phyloP scores from a whole-genome alignment of 1,139 yeast species.

The Sugiyamaella paludigena region DNA sequence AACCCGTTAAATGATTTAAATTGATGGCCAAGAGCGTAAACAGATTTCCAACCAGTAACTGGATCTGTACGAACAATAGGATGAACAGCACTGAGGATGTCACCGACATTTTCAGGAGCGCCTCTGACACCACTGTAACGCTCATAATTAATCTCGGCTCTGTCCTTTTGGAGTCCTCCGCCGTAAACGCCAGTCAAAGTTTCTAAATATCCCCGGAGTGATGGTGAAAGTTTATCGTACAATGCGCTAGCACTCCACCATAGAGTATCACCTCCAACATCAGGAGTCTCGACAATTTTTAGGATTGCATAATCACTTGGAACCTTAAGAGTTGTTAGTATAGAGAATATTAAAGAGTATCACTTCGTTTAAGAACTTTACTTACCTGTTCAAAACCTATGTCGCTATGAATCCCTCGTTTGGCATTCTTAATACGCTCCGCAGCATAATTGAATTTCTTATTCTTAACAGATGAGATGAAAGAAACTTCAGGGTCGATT shows the following conservation, averaged over 20 bases:
- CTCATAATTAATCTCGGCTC: slow-evolving; percentile 39
- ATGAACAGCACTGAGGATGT: slow-evolving; percentile 38
- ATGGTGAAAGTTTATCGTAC: slow-evolving; percentile 46
- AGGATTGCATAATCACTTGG: slow-evolving; percentile 48
- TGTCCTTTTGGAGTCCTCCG: slow-evolving; percentile 32
- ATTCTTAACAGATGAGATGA: slow-evolving; percentile 29
- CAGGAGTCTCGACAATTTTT: slow-evolving; percentile 45
- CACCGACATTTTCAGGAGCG: slow-evolving; percentile 36
- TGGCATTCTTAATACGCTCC: slow-evolving; percentile 8
- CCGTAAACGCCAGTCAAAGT: slow-evolving; percentile 37
- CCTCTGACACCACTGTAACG: slow-evolving; percentile 39
- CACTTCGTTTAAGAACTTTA: too few species aligned
- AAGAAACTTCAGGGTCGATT: slow-evolving; percentile 29
- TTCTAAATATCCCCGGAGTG: slow-evolving; percentile 43
- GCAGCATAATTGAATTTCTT: slow-evolving; percentile 23
- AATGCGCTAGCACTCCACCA: slow-evolving; percentile 51
- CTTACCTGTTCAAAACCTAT: slow-evolving; percentile 47
- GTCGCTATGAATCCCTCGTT: slow-evolving; percentile 46
- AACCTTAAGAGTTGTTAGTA: too few species aligned
- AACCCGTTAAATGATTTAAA: slow-evolving; percentile 44
- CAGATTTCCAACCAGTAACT: slow-evolving; percentile 48
- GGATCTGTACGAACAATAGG: slow-evolving; percentile 50
- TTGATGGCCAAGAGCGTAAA: slow-evolving; percentile 44
- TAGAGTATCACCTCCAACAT: slow-evolving; percentile 47
- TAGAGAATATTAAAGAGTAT: too few species aligned